Conservation (phyloP, 768 basidiomycete genomes). For the Rhizopogon vulgaris region DNA sequence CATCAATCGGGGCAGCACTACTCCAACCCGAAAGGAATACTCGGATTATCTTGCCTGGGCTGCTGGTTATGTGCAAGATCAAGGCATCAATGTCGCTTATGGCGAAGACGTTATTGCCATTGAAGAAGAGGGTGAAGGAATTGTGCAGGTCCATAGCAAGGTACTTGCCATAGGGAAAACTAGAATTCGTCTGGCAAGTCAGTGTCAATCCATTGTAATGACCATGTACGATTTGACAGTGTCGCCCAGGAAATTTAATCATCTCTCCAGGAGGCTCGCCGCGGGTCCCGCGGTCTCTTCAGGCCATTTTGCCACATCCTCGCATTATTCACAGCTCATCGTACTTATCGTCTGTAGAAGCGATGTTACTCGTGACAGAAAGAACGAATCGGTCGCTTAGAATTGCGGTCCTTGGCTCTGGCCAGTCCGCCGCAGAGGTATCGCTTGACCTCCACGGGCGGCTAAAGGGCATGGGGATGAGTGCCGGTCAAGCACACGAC, state of each 20-base stretch:
- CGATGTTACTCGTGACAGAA: conserved; percentile 19
- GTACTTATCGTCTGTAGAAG: conserved; percentile 34
- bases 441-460: conserved; percentile 16
- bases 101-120: conserved; percentile 42
- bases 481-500: neutral
- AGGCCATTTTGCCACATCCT: conserved; percentile 26
- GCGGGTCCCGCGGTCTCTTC: conserved; percentile 33
- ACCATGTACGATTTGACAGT: neutral
- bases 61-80: conserved; percentile 35
- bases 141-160: conserved; percentile 32
- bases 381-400: conserved; percentile 15
- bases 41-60: conserved; percentile 52
- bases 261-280: conserved; percentile 49
- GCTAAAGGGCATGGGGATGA: conserved; percentile 15
- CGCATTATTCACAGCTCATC: conserved; percentile 39
- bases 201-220: conserved; percentile 10
- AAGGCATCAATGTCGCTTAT: conserved; percentile 38
- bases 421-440: neutral
- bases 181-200: conserved; percentile 32
- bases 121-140: conserved; percentile 24
- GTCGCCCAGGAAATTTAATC: conserved; percentile 36
- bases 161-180: conserved; percentile 30
- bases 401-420: conserved; percentile 32
- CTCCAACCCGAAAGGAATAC: conserved; percentile 48
- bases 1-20: conserved; percentile 47